Conservation (phyloP, 805 yeast species). For the Hanseniaspora valbyensis region DNA sequence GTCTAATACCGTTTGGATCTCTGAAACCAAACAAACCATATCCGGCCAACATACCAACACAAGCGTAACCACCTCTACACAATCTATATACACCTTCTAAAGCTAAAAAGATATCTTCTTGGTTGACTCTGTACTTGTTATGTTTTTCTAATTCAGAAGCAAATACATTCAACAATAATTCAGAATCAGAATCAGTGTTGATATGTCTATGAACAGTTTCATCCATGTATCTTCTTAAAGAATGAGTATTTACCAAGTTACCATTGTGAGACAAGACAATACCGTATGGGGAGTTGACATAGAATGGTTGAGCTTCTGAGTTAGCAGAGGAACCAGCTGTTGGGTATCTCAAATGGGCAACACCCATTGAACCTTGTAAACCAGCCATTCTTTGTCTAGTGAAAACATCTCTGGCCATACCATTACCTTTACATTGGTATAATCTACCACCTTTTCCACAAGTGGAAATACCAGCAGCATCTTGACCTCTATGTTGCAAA, state of each 20-base stretch:
- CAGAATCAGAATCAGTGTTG: constrained; percentile 94
- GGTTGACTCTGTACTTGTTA: constrained; percentile 87
- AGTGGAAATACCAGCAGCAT: constrained; percentile 97
- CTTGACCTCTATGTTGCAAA: constrained; percentile 96
- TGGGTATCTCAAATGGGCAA: constrained; percentile 90
- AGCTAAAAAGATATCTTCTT: constrained; percentile 78
- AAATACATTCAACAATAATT: constrained; percentile 75
- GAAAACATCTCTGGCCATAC: constrained; percentile 97
- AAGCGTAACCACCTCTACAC: constrained; percentile 95
- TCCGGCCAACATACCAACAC: constrained; percentile 90
- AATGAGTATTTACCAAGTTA: constrained; percentile 77
- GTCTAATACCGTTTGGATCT: constrained; percentile 95
- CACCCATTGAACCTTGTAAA: constrained; percentile 87
- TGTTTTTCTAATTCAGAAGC: constrained; percentile 85
- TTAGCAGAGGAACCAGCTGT: constrained; percentile 95
- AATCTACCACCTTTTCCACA: constrained; percentile 88
- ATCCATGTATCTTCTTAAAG: constrained; percentile 69
- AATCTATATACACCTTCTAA: constrained; percentile 66
- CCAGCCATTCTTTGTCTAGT: constrained; percentile 67
- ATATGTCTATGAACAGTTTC: constrained; percentile 93
- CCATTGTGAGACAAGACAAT: constrained; percentile 87
- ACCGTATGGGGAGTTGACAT: constrained; percentile 95
- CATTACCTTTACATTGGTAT: constrained; percentile 96
- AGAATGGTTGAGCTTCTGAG: constrained; percentile 96
- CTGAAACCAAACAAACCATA: constrained; percentile 91